Evolutionary conservation across 148 eudicot species (phyloP).

Genomic region (Camellia lanceoleosa): DNA sequence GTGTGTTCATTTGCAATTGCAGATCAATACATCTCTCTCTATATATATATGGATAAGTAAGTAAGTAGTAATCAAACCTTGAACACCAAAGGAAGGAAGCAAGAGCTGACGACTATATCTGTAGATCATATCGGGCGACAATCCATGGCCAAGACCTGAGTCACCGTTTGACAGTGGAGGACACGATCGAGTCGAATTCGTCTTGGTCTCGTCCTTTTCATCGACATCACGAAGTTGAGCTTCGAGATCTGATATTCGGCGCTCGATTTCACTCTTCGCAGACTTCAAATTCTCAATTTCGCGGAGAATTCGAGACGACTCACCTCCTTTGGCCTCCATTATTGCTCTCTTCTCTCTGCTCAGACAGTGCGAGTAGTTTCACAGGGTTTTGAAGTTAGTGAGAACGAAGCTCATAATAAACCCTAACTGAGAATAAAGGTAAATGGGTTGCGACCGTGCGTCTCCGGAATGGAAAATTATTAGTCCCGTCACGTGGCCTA

Average conservation of each 20-base stretch:
- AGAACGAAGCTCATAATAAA: background rate
- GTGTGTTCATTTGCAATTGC: background rate
- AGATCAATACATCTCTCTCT: no score
- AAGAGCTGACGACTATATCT: constrained; percentile 91
- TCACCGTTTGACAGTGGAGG: constrained; percentile 29
- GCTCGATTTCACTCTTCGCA: constrained; percentile 51
- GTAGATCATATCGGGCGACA: constrained; percentile 67
- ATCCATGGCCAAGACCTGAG: constrained; percentile 28
- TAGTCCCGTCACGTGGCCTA: no score
- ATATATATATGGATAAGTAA: background rate
- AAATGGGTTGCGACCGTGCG: no score
- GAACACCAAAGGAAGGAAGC: constrained; percentile 85
- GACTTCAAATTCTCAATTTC: constrained; percentile 54
- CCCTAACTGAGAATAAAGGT: background rate
- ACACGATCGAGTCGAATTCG: constrained; percentile 10
- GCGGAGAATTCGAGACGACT: constrained; percentile 28
- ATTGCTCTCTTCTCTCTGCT: background rate
- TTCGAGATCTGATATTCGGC: constrained; percentile 59
- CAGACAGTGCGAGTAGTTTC: background rate
- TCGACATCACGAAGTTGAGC: constrained; percentile 49
- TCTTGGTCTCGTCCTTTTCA: background rate
- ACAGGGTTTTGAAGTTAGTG: background rate
- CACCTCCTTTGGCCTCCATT: constrained; percentile 45
- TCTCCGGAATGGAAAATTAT: no score
- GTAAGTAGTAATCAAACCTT: constrained; percentile 42